Conservation (phyloP, 176 grass and related monocot species). For the Carex parvula region DNA sequence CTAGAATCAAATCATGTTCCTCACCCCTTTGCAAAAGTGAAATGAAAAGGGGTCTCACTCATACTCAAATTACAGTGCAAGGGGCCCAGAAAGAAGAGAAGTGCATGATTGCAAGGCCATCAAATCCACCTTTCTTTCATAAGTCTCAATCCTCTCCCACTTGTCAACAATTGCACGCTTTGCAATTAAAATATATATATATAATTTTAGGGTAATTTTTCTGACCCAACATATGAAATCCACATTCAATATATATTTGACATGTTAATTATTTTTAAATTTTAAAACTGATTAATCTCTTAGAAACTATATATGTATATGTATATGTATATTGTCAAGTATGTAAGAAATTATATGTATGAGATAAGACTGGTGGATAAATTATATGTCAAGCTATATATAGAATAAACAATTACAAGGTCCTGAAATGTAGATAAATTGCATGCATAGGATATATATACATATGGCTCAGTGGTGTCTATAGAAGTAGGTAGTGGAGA, state of each 20-base stretch:
- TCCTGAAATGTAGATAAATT: background rate
- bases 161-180: background rate
- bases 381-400: too few species aligned
- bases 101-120: constrained; percentile 37
- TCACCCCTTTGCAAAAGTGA: constrained; percentile 30
- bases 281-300: background rate
- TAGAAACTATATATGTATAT: background rate
- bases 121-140: constrained; percentile 25
- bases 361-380: too few species aligned
- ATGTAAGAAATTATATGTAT: too few species aligned
- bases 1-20: constrained; percentile 24
- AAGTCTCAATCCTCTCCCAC: background rate
- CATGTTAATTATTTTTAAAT: background rate
- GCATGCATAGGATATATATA: background rate
- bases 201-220: background rate
- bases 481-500: constrained; percentile 28
- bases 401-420: background rate
- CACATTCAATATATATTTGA: background rate
- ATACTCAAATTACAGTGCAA: constrained; percentile 36
- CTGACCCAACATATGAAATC: background rate
- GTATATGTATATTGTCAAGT: too few species aligned
- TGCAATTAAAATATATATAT: background rate
- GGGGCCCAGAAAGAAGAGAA: constrained; percentile 18
- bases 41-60: constrained; percentile 25
- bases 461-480: background rate